These are phyloP conservation scores for Silene conica DNA, from an alignment of 148 eudicot species.

Conservation along the genomic window DNA sequence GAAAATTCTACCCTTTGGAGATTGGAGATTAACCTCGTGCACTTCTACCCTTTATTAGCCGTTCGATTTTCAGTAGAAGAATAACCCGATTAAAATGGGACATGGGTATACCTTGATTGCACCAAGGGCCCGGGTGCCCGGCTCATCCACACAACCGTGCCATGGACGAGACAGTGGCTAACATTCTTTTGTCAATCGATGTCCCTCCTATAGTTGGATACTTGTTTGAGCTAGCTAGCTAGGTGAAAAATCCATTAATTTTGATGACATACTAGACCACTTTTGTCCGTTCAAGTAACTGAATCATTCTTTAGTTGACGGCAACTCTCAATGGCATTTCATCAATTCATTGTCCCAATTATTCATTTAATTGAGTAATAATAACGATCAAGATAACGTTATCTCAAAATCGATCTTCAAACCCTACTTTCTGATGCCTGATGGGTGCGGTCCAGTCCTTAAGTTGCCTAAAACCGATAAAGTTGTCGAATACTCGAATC, in stretches of 20 bases:
- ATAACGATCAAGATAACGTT: not conserved
- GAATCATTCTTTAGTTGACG: slow-evolving; percentile 16
- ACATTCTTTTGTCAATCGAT: slow-evolving; percentile 24
- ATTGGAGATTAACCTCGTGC: not conserved
- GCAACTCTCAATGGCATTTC: slow-evolving; percentile 13
- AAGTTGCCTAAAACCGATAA: slow-evolving; percentile 13
- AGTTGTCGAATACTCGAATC: no score
- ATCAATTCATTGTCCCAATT: slow-evolving; percentile 7
- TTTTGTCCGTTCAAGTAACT: slow-evolving; percentile 36
- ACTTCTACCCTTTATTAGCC: slow-evolving; percentile 10
- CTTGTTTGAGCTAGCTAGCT: slow-evolving; percentile 34
- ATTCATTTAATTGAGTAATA: not conserved
- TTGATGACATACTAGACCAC: slow-evolving; percentile 32
- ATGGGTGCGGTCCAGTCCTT: not conserved
- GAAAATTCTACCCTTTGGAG: no score
- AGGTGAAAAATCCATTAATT: slow-evolving; percentile 26
- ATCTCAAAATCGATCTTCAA: not conserved
- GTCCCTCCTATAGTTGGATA: slow-evolving; percentile 4
- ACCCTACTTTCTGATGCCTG: no score
- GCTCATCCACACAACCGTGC: slow-evolving; percentile 38
- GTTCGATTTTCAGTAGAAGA: not conserved
- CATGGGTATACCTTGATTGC: slow-evolving; percentile 23
- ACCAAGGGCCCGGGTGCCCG: slow-evolving; percentile 40
- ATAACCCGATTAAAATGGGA: not conserved
- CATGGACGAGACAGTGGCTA: slow-evolving; percentile 13